A percentile compares a stretch with the other conserved stretches of the same genome.
Evolutionary conservation across 192 early-diverging fungal species (phyloP).

Genomic region (Allomyces macrogynus): DNA sequence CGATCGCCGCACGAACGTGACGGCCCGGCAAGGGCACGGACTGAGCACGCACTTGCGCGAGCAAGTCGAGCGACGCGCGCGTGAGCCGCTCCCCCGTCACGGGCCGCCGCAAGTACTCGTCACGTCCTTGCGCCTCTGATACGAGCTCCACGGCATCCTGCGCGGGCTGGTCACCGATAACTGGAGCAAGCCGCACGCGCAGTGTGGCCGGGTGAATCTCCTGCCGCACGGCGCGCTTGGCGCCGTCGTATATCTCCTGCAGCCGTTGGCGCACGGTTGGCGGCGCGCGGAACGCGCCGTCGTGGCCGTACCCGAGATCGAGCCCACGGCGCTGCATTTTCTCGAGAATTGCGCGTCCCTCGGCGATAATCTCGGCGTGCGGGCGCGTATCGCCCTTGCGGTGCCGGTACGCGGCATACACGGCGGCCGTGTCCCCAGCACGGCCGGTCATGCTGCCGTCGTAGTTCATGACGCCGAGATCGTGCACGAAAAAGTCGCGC

Average conservation of each 20-base stretch:
- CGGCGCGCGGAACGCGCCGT: not conserved
- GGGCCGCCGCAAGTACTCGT: constrained; percentile 1
- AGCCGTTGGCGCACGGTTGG: not conserved
- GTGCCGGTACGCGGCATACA: not conserved
- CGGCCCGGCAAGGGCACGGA: not conserved
- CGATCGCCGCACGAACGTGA: not conserved
- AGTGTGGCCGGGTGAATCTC: not conserved
- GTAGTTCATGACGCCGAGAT: not conserved
- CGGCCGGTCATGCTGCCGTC: not conserved
- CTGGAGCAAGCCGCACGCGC: not conserved
- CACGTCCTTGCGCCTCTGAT: not conserved
- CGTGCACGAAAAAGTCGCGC: not conserved
- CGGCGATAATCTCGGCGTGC: not conserved
- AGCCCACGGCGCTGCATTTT: not conserved
- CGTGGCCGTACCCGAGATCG: constrained; percentile 2
- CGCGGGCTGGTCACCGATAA: not conserved
- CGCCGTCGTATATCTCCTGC: constrained; percentile 1
- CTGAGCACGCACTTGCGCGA: not conserved
- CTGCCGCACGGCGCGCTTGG: not conserved
- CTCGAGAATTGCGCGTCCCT: not conserved
- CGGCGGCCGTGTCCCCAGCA: not conserved
- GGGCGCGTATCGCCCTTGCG: not conserved
- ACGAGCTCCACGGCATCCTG: not conserved
- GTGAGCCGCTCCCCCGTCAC: not conserved
- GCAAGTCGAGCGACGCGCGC: not conserved